phyloP scores from a whole-genome alignment of 768 basidiomycete genomes.

The Dictyophora rubrovolvata region DNA sequence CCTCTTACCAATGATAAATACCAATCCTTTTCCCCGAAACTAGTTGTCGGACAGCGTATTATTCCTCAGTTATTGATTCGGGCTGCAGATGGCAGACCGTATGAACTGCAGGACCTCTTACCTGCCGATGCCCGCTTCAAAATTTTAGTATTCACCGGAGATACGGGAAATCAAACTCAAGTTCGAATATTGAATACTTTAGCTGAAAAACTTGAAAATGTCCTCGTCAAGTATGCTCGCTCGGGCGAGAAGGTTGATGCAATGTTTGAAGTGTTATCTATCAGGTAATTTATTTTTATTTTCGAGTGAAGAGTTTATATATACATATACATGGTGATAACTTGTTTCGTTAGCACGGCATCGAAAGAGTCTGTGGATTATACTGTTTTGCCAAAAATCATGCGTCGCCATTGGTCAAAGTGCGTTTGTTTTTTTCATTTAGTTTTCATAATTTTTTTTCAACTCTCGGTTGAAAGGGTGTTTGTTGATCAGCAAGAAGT shows the following conservation, averaged over 20 bases:
- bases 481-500: conserved; percentile 41
- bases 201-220: conserved; percentile 23
- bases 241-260: conserved; percentile 15
- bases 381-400: conserved; percentile 34
- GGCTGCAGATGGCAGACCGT: conserved; percentile 39
- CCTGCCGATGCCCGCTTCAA: conserved; percentile 46
- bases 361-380: conserved; percentile 30
- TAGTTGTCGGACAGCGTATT: conserved; percentile 44
- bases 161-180: conserved; percentile 25
- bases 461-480: conserved; percentile 29
- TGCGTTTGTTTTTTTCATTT: conserved; percentile 15
- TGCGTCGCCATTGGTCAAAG: conserved; percentile 55
- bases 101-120: conserved; percentile 45
- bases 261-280: conserved; percentile 26
- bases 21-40: conserved; percentile 29
- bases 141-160: conserved; percentile 43
- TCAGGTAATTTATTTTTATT: conserved; percentile 19
- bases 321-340: conserved; percentile 26
- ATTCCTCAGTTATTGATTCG: conserved; percentile 39
- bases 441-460: neutral
- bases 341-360: conserved; percentile 11
- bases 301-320: too few relatives aligned
- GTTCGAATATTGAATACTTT: conserved; percentile 21
- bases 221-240: conserved; percentile 23
- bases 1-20: conserved; percentile 29